Base-by-base conservation (phyloP, 495 filamentous ascomycete species). In the Talaromyces proteolyticus region DNA sequence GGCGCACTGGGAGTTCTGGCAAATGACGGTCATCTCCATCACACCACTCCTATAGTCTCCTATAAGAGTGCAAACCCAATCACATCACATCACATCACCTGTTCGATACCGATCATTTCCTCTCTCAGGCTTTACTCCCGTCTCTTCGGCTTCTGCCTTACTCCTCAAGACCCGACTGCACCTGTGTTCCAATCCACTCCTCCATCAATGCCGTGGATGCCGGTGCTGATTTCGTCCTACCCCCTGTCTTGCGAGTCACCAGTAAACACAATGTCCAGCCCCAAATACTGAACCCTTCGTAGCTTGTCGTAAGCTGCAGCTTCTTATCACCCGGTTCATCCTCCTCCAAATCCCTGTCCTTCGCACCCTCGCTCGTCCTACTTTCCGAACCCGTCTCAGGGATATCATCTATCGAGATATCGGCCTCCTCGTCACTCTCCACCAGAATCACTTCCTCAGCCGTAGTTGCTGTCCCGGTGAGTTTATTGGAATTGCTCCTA, bases 231-330 rank as follows among this genome's bases (percentile, higher is more conserved):
- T 59, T 42, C 59, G 64, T 2, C 51, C 55, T 54, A n/a, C 54
- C 75, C 60, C 56, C 59, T 8, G 80, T 82, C 50, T 74, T 82
- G 36, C 86, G 77, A 65, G 94, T 92, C 53, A 98, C 85, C 12
- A 97, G 82, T 34, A 98, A 70, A 63, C 91, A 97, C 34, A 98
- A 73, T 24, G 95, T 87, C 52, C 89, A 85, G 6, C 92, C 88
- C 67, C 93, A 91, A 64, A 98, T 96, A 58, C 82, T 84, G 66
- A 96, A 98, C 25, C 93, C 92, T 57, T 97, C 91, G 64, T 96
- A 97, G 19, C 84, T 83, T 21, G 90, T 95, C 47, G 81, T 79
- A 64, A 96, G 76, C 2, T 75, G 77, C 54, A 94, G 64, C 66
- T 96, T 96, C 74, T 97, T 96, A 58, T 95, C 88, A 47, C 94